Percentiles rank a stretch among this genome's conserved stretches.
Evolutionary conservation across 2,329 filamentous ascomycete genomes (phyloP).

Genomic region (Pestalotiopsis sp.): DNA sequence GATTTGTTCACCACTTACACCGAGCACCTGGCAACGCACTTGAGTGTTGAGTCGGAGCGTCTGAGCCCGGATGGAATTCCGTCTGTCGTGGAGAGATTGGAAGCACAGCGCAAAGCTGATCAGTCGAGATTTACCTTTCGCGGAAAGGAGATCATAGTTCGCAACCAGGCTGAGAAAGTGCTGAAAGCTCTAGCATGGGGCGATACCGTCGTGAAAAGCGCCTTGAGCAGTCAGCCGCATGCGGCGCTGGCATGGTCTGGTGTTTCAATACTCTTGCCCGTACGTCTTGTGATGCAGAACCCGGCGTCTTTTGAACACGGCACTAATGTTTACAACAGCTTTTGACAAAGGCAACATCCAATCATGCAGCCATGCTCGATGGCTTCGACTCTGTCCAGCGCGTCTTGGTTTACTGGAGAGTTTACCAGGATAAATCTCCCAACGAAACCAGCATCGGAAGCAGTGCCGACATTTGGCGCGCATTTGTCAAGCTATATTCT

Average conservation of each 20-base stretch:
- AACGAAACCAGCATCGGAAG: neutral
- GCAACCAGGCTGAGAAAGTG: constrained; percentile 23
- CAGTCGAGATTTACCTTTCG: constrained; percentile 23
- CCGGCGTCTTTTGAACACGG: neutral
- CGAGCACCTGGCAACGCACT: neutral
- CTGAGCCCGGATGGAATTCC: neutral
- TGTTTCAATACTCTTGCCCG: neutral
- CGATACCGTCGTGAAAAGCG: constrained; percentile 22
- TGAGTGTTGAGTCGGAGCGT: neutral
- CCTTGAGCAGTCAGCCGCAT: constrained; percentile 24
- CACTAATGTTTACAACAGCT: neutral
- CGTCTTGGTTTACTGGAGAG: neutral
- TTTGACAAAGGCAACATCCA: neutral
- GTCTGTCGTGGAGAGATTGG: neutral
- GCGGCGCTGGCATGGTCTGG: constrained; percentile 28
- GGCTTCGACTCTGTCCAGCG: neutral
- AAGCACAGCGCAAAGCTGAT: constrained; percentile 6
- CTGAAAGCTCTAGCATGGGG: constrained; percentile 25
- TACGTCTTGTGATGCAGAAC: neutral
- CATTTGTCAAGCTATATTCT: constrained; percentile 22
- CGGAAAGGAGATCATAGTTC: constrained; percentile 21
- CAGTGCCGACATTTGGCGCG: neutral
- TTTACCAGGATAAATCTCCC: neutral
- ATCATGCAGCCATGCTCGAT: neutral
- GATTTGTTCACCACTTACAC: neutral